These are phyloP conservation scores for Baorangia bicolor DNA, from an alignment of 768 basidiomycete genomes.

Conservation along the genomic window DNA sequence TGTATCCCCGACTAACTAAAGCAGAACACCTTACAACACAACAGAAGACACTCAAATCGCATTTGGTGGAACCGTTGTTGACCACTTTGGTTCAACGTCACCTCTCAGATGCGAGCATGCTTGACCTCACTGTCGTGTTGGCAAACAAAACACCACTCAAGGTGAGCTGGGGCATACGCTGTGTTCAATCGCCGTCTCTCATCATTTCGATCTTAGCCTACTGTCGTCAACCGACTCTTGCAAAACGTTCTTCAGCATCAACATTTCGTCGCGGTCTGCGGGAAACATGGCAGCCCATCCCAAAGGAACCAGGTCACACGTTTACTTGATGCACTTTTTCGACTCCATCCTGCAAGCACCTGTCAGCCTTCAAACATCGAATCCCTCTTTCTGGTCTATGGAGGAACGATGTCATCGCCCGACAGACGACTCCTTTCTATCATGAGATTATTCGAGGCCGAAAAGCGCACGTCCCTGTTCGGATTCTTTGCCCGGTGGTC, in stretches of 20 bases:
- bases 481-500: slow-evolving; percentile 71
- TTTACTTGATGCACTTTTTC: slow-evolving; percentile 68
- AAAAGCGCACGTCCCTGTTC: slow-evolving; percentile 63
- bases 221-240: slow-evolving; percentile 68
- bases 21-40: slow-evolving; percentile 15
- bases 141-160: slow-evolving; percentile 53
- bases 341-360: slow-evolving; percentile 74
- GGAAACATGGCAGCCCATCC: slow-evolving; percentile 19
- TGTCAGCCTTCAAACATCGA: slow-evolving; percentile 84
- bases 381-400: slow-evolving; percentile 72
- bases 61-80: slow-evolving; percentile 71
- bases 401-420: slow-evolving; percentile 62
- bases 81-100: slow-evolving; percentile 60
- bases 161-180: slow-evolving; percentile 39
- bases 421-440: slow-evolving; percentile 73
- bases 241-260: slow-evolving; percentile 75
- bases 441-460: slow-evolving; percentile 74
- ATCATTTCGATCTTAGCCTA: slow-evolving; percentile 42
- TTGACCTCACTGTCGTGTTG: slow-evolving; percentile 45
- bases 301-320: slow-evolving; percentile 49
- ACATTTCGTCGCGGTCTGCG: slow-evolving; percentile 52
- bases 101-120: slow-evolving; percentile 41
- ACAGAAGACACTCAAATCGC: slow-evolving; percentile 39
- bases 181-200: not conserved
- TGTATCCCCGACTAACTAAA: not conserved